Conservation (phyloP, 345 rosid species). For the Acer yangbiense region DNA sequence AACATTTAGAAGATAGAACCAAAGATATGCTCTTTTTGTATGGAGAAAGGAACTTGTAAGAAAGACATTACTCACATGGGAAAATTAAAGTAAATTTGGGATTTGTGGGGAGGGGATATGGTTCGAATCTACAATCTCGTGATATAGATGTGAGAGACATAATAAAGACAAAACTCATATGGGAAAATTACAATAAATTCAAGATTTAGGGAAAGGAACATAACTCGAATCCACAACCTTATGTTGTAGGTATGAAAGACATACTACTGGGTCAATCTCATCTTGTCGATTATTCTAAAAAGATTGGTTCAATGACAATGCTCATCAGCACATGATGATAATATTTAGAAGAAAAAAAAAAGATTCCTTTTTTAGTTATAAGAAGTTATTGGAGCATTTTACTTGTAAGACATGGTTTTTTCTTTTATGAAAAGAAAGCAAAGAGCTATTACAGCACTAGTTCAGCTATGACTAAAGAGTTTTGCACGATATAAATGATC, state of each 20-base stretch:
- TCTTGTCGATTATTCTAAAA: too few relatives aligned
- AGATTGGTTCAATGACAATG: not conserved
- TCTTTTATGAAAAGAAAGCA: not conserved
- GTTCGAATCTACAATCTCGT: too few relatives aligned
- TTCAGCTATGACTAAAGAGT: not conserved
- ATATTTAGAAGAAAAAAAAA: not conserved
- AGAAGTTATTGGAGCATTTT: not conserved
- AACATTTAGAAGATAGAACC: too few relatives aligned
- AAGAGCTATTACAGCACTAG: not conserved
- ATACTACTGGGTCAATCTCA: too few relatives aligned
- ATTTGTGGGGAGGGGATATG: too few relatives aligned
- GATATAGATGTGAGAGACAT: too few relatives aligned
- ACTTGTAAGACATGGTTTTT: not conserved
- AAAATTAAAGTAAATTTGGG: too few relatives aligned
- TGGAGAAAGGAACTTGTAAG: conserved; percentile 9
- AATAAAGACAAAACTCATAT: too few relatives aligned
- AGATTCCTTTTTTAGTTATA: not conserved
- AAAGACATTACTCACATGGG: not conserved
- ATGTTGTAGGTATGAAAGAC: too few relatives aligned
- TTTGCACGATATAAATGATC: not conserved
- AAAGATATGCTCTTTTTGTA: not conserved
- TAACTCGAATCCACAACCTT: too few relatives aligned
- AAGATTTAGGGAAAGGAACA: too few relatives aligned
- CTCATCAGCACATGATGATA: not conserved
- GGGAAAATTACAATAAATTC: too few relatives aligned